Evolutionary conservation across 305 asterid species (phyloP).

Genomic region (Ajuga reptans): DNA sequence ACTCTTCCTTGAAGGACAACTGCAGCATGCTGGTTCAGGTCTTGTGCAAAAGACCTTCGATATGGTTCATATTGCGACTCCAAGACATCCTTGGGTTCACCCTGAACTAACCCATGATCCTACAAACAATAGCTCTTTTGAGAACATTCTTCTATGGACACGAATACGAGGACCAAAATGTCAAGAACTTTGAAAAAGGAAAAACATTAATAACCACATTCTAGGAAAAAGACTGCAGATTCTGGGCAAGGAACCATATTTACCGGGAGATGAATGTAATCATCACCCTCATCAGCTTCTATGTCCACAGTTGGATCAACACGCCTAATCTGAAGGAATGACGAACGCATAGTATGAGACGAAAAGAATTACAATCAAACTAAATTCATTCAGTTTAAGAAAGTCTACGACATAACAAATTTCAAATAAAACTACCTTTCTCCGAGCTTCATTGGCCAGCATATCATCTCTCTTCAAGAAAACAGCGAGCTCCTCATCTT

Average conservation of each 20-base stretch:
- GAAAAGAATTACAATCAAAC: conserved; percentile 10
- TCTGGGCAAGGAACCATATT: conserved; percentile 18
- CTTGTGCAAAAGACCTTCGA: conserved; percentile 72
- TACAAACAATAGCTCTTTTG: conserved; percentile 20
- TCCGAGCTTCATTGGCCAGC: conserved; percentile 84
- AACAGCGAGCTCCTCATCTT: conserved; percentile 97
- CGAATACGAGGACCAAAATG: not conserved
- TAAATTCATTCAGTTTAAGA: conserved; percentile 16
- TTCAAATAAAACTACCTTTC: conserved; percentile 50
- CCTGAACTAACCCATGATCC: conserved; percentile 76
- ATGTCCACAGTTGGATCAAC: conserved; percentile 96
- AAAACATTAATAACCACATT: conserved; percentile 17
- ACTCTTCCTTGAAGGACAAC: conserved; percentile 98
- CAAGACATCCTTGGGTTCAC: conserved; percentile 55
- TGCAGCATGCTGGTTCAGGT: conserved; percentile 90
- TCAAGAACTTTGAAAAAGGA: conserved; percentile 5
- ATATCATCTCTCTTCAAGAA: conserved; percentile 88
- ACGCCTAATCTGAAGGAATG: conserved; percentile 60
- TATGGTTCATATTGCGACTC: conserved; percentile 81
- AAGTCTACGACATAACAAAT: not conserved
- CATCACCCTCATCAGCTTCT: conserved; percentile 96
- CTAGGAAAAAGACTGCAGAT: conserved; percentile 20
- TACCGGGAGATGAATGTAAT: conserved; percentile 89
- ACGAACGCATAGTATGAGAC: conserved; percentile 15
- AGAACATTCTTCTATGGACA: not conserved